Evolutionary conservation across 2,329 filamentous ascomycete species (phyloP).

Genomic region (Botryotinia globosa): DNA sequence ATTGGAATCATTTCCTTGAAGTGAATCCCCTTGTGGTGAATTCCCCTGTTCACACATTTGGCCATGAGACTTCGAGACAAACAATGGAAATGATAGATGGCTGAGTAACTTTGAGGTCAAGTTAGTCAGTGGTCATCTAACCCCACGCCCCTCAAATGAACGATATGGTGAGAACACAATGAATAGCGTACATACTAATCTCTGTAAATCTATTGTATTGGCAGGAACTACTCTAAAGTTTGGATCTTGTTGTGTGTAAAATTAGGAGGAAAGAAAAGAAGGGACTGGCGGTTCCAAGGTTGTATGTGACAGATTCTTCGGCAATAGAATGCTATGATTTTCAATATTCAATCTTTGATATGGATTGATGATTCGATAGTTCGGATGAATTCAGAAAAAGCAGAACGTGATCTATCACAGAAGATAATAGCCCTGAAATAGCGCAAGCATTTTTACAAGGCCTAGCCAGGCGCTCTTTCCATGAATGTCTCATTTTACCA

Average conservation of each 20-base stretch:
- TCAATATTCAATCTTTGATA: background rate
- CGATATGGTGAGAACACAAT: background rate
- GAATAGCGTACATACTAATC: background rate
- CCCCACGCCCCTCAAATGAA: background rate
- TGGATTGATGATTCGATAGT: background rate
- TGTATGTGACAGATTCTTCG: background rate
- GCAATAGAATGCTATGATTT: background rate
- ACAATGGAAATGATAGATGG: no score
- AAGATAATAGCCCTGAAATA: background rate
- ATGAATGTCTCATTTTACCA: background rate
- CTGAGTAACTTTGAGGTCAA: background rate
- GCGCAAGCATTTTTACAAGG: background rate
- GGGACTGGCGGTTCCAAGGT: no score
- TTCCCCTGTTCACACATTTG: no score
- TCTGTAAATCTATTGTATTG: background rate
- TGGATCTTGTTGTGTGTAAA: background rate
- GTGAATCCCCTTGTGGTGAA: no score
- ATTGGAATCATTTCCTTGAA: no score
- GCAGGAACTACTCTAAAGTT: background rate
- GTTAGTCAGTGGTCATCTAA: background rate
- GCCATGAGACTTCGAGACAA: background rate
- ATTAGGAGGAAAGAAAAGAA: background rate
- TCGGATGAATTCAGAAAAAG: background rate
- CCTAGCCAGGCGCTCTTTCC: background rate
- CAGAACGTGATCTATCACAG: background rate